Evolutionary conservation across 305 asterid species (phyloP), one percentile per base, ranked within the genome.

Genomic region (Rubia tinctorum): DNA sequence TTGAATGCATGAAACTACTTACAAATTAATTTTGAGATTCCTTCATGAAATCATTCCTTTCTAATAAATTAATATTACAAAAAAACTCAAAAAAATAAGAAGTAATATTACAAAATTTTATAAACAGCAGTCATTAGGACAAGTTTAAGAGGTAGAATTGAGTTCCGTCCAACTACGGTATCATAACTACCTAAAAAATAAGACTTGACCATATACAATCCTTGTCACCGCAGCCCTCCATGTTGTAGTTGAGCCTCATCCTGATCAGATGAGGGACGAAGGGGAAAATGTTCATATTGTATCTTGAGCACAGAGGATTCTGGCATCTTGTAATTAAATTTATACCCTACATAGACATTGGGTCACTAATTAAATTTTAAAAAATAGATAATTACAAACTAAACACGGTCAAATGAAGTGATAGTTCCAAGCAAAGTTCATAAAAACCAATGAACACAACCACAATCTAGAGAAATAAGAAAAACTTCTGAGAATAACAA

Each of bases 211-310:
- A 56, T 8, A 61, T 40, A 62, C 55, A 23, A 71, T 73, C 71
- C 62, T 10, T 13, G n/a, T 82, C 80, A 77, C 66, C 62, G 76
- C 51, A 69, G 15, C 53, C 73, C 84, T 74, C 84, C 80, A 71
- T n/a, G n/a, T n/a, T n/a, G n/a, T n/a, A n/a, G n/a, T n/a, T n/a
- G n/a, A n/a, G 73, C 83, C 2, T 73, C 58, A 14, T 51, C 87
- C 30, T 40, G 76, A 42, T 85, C 83, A 63, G 91, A 82, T 71
- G 91, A 89, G 66, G 71, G 78, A 62, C 79, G 86, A 63, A 90
- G 86, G 71, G 96, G 96, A 68, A 88, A 90, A 79, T 83, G 87
- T 18, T 91, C 93, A 76, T 82, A n/a, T n/a, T n/a, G 84, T 72
- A 85, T 81, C 68, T 60, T 86, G 42, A 88, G 62, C 47, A 69